Evolutionary conservation across 331 rosid genomes (phyloP).

Genomic region (Quercus tomentella): DNA sequence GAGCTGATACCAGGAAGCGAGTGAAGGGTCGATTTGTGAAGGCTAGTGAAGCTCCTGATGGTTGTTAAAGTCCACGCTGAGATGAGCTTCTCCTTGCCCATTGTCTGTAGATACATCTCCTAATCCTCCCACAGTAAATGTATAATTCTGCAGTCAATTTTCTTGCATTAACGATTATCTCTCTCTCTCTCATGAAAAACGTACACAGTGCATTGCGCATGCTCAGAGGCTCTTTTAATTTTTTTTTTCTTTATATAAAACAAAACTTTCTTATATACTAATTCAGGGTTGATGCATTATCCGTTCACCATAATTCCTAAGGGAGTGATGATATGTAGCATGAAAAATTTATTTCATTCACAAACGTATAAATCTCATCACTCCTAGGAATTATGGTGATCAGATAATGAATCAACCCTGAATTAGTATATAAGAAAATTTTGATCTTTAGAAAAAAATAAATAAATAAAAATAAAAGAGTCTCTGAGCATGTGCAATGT

Average conservation of each 20-base stretch:
- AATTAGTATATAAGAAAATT: no score
- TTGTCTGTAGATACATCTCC: constrained; percentile 24
- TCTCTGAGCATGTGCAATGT: fast-evolving
- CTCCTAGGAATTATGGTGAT: no score
- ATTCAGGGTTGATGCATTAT: no score
- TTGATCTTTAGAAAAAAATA: no score
- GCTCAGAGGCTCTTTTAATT: fast-evolving
- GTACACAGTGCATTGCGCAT: neutral
- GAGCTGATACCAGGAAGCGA: constrained; percentile 73
- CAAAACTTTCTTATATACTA: no score
- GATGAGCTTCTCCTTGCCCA: neutral
- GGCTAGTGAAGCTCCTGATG: constrained; percentile 31
- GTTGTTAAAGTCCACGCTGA: neutral
- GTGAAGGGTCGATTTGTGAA: constrained; percentile 79
- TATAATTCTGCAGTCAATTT: constrained; percentile 12
- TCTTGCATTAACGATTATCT: neutral
- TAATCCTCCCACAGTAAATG: neutral
- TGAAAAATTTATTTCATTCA: no score
- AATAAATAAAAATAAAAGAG: no score
- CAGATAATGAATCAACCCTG: no score
- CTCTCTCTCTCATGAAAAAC: neutral
- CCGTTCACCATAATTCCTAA: no score
- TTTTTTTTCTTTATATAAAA: no score
- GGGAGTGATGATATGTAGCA: no score
- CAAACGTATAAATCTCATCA: no score